Base-by-base conservation (phyloP, 495 filamentous ascomycete genomes). In the Aspergillus carlsbadensis region DNA sequence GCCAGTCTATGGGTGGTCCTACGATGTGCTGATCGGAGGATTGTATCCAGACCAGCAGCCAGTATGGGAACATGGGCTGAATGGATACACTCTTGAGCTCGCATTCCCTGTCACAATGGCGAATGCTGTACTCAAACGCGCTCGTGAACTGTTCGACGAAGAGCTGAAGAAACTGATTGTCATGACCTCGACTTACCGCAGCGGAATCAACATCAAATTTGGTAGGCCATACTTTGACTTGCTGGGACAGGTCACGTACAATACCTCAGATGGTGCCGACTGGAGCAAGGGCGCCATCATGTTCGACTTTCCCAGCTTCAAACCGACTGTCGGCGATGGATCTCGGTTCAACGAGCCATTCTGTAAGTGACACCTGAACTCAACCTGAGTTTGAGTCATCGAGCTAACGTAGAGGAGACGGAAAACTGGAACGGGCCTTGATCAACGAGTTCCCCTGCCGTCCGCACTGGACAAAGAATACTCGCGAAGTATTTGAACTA, bases 391-490 rank as follows among this genome's bases (percentile, higher is more conserved):
- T 17, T n/a, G 13, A 14, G 49, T 21, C 44, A 33, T 18, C 1
- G 39, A 18, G 11, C 47, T 50, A 50, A 50, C 33, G 18, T 20
- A 2, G n/a, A 21, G 15, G 5, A 59, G 56, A 59, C 35, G 48
- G 34, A 1, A 48, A 35, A 6, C 42, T 59, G 1, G 56, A 51
- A 8, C 53, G 37, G 20, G 34, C 36, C 5, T 33, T 59, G 31
- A 45, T 59, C 13, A 34, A 53, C 6, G 56, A 59, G 22, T 59
- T 59, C 11, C 56, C 56, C 1, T 59, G 56, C 31, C 56, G 56
- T 1, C 56, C 56, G 14, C 56, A 59, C n/a, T 59, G 56, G 56
- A 59, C 56, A 6, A 59, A 59, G 49, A 59, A 59, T 22, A 59
- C 49, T 5, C 26, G 56, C 4, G 56, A 59, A 2, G 56, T 59